Conservation (phyloP, 805 yeast genomes). For the Komagataella pseudopastoris region DNA sequence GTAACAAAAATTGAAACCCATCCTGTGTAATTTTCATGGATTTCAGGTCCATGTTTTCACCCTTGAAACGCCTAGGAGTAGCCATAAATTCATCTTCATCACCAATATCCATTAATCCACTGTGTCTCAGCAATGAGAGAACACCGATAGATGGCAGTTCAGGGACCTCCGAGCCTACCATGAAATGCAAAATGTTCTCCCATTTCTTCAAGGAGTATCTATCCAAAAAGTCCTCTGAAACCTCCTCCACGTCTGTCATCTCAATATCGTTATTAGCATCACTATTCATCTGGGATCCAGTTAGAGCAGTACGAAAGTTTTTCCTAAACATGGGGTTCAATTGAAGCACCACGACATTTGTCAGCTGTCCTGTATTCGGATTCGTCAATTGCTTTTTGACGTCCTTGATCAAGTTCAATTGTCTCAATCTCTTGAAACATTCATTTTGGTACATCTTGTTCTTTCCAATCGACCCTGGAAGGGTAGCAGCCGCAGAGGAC, state of each 20-base stretch:
- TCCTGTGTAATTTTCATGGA: slow-evolving; percentile 66
- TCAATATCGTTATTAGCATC: slow-evolving; percentile 59
- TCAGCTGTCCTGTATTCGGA: slow-evolving; percentile 19
- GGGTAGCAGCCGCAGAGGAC: slow-evolving; percentile 8
- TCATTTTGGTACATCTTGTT: slow-evolving; percentile 46
- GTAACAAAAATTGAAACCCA: slow-evolving; percentile 89
- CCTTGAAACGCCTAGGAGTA: slow-evolving; percentile 2
- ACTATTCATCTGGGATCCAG: slow-evolving; percentile 45
- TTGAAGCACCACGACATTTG: slow-evolving; percentile 21
- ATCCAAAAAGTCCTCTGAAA: slow-evolving; percentile 57
- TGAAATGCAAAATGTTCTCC: slow-evolving; percentile 92
- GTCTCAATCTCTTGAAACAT: slow-evolving; percentile 62
- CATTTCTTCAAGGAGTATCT: slow-evolving; percentile 76
- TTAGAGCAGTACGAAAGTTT: slow-evolving; percentile 70
- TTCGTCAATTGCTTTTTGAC: slow-evolving; percentile 17
- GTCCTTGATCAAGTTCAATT: slow-evolving; percentile 65
- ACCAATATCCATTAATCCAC: slow-evolving; percentile 74
- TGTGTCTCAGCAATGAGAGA: slow-evolving; percentile 56
- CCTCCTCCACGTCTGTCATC: slow-evolving; percentile 25
- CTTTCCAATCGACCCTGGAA: slow-evolving; percentile 7
- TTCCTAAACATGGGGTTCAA: slow-evolving; percentile 63
- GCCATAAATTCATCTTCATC: slow-evolving; percentile 8
- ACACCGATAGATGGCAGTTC: slow-evolving; percentile 74
- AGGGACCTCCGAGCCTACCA: slow-evolving; percentile 84
- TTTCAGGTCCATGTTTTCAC: slow-evolving; percentile 9